Evolutionary conservation across 805 yeast species (phyloP).

Genomic region (Huiozyma sinensis): DNA sequence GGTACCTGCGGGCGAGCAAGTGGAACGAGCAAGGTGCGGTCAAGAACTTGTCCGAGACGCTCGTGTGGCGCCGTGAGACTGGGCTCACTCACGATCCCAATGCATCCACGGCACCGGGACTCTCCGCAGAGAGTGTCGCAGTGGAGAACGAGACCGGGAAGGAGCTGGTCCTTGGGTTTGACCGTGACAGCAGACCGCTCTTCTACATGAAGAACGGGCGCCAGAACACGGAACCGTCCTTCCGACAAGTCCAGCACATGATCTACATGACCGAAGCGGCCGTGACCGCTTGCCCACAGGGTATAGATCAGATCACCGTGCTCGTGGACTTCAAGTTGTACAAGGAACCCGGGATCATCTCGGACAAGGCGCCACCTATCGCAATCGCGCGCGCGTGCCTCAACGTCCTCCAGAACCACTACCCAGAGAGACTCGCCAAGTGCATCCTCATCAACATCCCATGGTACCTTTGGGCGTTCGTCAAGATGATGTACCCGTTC

Average conservation of each 20-base stretch:
- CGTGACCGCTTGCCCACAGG: conserved; percentile 45
- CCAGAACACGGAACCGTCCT: conserved; percentile 43
- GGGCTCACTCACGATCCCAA: conserved; percentile 34
- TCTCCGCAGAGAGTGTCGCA: conserved; percentile 34
- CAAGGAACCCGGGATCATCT: conserved; percentile 26
- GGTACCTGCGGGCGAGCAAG: conserved; percentile 43
- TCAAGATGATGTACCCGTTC: conserved; percentile 46
- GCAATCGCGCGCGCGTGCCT: conserved; percentile 40
- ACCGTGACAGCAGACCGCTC: conserved; percentile 43
- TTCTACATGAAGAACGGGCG: conserved; percentile 42
- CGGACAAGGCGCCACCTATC: conserved; percentile 39
- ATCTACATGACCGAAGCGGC: conserved; percentile 48
- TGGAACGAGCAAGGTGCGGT: conserved; percentile 38
- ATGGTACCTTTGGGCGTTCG: conserved; percentile 45
- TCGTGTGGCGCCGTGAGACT: conserved; percentile 47
- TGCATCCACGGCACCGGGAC: conserved; percentile 13
- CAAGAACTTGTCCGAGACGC: conserved; percentile 35
- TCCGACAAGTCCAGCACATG: conserved; percentile 44
- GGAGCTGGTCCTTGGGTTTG: conserved; percentile 44
- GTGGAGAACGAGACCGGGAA: conserved; percentile 45
- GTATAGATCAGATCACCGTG: conserved; percentile 45
- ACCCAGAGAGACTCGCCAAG: conserved; percentile 47
- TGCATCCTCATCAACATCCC: conserved; percentile 48
- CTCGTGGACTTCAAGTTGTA: conserved; percentile 44
- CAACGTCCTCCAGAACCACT: conserved; percentile 45